Conservation (phyloP, 2,329 filamentous ascomycete species). For the Aspergillus sergii region DNA sequence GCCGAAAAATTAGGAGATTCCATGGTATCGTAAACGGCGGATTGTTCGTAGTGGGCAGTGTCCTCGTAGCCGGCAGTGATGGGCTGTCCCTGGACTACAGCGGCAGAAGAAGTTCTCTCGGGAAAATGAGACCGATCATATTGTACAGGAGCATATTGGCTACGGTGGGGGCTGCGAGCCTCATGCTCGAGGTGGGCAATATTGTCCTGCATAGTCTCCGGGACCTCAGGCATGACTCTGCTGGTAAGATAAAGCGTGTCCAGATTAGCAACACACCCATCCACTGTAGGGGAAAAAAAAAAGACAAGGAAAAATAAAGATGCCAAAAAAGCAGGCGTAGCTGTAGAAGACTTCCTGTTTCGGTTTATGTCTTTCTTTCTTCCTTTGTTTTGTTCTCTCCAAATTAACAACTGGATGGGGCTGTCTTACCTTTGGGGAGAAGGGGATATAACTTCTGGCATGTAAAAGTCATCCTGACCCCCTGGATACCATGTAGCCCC, state of each 20-base stretch:
- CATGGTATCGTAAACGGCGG: constrained; percentile 50
- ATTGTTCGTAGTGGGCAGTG: constrained; percentile 53
- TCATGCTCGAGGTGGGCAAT: constrained; percentile 88
- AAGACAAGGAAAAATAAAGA: neutral
- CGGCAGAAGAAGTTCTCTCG: constrained; percentile 39
- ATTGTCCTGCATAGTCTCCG: constrained; percentile 94
- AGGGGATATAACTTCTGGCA: constrained; percentile 70
- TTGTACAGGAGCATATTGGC: constrained; percentile 34
- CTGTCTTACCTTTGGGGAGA: constrained; percentile 66
- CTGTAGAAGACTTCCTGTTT: neutral
- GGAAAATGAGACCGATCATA: constrained; percentile 39
- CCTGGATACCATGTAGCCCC: constrained; percentile 70
- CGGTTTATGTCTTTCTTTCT: constrained; percentile 7
- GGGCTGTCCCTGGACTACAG: constrained; percentile 30
- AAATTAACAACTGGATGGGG: constrained; percentile 6
- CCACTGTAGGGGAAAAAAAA: neutral
- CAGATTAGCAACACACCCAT: constrained; percentile 28
- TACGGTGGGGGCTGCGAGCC: constrained; percentile 56
- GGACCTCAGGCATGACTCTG: constrained; percentile 93
- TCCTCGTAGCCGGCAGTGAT: constrained; percentile 35
- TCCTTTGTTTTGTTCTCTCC: neutral
- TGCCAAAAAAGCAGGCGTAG: neutral
- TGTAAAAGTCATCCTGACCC: constrained; percentile 68
- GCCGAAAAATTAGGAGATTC: constrained; percentile 81
- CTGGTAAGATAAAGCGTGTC: constrained; percentile 19